Base-by-base conservation (phyloP, 2,329 filamentous ascomycete species). In the Talaromyces rugulosus region DNA sequence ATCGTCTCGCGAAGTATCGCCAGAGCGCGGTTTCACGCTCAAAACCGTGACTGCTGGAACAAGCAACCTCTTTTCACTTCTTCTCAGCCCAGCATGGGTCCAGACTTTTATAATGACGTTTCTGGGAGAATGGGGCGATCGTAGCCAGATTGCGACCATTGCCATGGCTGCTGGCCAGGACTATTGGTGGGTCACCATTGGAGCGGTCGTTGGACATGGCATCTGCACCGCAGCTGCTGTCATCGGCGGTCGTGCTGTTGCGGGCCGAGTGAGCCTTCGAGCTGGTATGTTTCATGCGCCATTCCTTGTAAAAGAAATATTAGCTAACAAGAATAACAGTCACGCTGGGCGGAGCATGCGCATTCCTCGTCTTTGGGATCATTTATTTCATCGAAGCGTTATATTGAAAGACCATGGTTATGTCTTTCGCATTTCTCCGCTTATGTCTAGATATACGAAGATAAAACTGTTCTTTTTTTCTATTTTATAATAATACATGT, bases 41-140 rank as follows among this genome's bases (percentile, higher is more conserved):
- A 85, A 65, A 74, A 75, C 76, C 54, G 59, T 75, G 9, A 64
- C 85, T n/a, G 73, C 83, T 23, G 93, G 95, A 1, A 79, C 97
- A 28, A 87, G 88, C 74, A 99, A 99, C 70, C 85, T 99, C 4
- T 86, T 92, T 65, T 92, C 91, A 11, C 82, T 99, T 6, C 84
- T 99, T 4, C 83, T 99, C 44, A 96, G 91, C 76, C 95, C 95
- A 1, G 95, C 93, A 0, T 99, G 95, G 95, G 95, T 99, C 14
- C 94, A 98, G 78, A 99, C 95, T 0, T 99, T 99, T 73, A 86
- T 96, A 69, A 99, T 99, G 95, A 99, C 95, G 2, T 99, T 99
- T 79, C 80, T 99, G 33, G 95, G 95, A 47, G 95, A 99, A 76
- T 99, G 95, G 95, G 95, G 95, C 62, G 95, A 99, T 72, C 87